phyloP scores from a whole-genome alignment of 1,139 yeast species.

The Geotrichum cucujoidarum region DNA sequence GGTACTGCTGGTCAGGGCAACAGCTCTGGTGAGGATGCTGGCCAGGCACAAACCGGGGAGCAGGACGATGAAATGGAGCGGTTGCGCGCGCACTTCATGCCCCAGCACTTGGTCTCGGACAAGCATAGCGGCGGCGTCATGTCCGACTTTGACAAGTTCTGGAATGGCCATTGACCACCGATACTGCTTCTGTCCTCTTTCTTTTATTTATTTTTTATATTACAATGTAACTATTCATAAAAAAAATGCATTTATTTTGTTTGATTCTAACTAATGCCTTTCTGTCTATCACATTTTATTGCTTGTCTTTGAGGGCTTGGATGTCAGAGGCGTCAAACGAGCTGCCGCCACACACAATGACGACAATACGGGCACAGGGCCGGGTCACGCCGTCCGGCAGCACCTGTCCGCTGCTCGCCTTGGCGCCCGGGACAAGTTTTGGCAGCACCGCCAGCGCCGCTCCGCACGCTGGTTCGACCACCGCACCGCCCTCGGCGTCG shows the following conservation, averaged over 20 bases:
- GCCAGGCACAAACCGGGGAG: too few relatives aligned
- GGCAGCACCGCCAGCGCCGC: conserved; percentile 54
- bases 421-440: conserved; percentile 37
- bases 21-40: too few relatives aligned
- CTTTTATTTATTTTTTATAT: too few relatives aligned
- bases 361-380: conserved; percentile 34
- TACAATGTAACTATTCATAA: too few relatives aligned
- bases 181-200: not conserved
- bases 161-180: too few relatives aligned
- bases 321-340: too few relatives aligned
- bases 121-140: too few relatives aligned
- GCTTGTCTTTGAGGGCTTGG: too few relatives aligned
- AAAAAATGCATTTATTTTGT: conserved; percentile 14
- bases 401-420: conserved; percentile 23
- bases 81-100: not conserved
- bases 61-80: not conserved
- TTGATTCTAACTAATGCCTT: conserved; percentile 28
- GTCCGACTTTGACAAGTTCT: too few relatives aligned
- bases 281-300: too few relatives aligned
- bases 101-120: too few relatives aligned
- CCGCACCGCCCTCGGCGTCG: conserved; percentile 44
- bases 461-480: conserved; percentile 75
- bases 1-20: too few relatives aligned
- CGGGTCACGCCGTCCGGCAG: conserved; percentile 31
- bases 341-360: conserved; percentile 36